Percentiles rank a stretch among this genome's conserved stretches.
phyloP scores from a whole-genome alignment of 2,329 filamentous ascomycete species.

The Venturia carpophila region DNA sequence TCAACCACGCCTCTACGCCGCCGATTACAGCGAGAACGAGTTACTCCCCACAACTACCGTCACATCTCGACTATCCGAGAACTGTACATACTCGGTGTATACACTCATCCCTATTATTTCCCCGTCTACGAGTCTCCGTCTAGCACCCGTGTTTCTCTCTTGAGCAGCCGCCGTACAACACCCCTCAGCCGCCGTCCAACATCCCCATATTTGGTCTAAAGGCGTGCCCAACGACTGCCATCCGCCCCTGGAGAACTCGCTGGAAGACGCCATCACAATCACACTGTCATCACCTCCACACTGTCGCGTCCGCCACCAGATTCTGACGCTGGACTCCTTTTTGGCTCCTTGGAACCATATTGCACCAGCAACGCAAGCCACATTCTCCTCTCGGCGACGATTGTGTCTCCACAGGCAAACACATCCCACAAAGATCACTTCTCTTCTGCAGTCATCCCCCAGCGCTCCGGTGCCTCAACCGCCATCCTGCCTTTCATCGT shows the following conservation, averaged over 20 bases:
- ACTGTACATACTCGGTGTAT: not conserved
- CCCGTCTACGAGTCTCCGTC: not conserved
- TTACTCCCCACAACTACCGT: not conserved
- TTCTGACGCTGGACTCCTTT: not conserved
- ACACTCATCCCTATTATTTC: not conserved
- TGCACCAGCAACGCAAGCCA: slow-evolving; percentile 8
- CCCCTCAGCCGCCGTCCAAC: slow-evolving; percentile 1
- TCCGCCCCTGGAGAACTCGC: not conserved
- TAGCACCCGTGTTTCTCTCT: not conserved
- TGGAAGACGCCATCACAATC: not conserved
- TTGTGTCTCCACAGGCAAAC: not conserved
- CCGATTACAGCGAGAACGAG: not conserved
- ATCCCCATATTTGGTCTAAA: not conserved
- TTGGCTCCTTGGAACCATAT: slow-evolving; percentile 6
- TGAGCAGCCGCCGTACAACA: not conserved
- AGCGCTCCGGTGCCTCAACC: slow-evolving; percentile 13
- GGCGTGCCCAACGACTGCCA: not conserved
- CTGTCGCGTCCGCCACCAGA: not conserved
- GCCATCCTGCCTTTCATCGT: slow-evolving; percentile 17
- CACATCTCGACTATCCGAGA: not conserved
- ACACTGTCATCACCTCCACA: not conserved
- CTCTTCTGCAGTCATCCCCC: not conserved
- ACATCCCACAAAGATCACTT: not conserved
- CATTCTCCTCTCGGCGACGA: not conserved
- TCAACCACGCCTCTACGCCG: not conserved